A percentile compares a stretch with the other conserved stretches of the same genome.
Evolutionary conservation across 2,329 filamentous ascomycete species (phyloP).

Genomic region (Phoma sp.): DNA sequence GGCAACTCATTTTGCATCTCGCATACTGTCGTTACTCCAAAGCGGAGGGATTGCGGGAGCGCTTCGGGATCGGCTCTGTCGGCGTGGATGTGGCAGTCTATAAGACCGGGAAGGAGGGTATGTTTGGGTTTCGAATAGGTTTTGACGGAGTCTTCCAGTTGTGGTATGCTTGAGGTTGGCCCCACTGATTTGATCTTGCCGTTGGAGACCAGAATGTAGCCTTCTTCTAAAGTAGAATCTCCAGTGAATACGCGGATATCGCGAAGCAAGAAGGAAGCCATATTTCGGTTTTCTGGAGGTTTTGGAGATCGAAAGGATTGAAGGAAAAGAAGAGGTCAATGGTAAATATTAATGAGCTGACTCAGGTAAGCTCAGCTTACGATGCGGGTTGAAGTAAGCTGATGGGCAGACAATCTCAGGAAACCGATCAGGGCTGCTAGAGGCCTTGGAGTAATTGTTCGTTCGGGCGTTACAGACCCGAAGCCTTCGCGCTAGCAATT

Average conservation of each 20-base stretch:
- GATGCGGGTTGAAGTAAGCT: neutral
- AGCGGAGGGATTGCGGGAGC: conserved; percentile 54
- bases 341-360: no score
- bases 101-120: conserved; percentile 58
- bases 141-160: conserved; percentile 14
- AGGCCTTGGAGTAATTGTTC: no score
- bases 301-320: neutral
- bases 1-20: conserved; percentile 55
- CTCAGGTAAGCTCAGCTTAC: neutral
- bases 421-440: neutral
- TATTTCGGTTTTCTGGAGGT: conserved; percentile 3
- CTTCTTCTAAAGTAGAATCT: conserved; percentile 49
- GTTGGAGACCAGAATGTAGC: conserved; percentile 51
- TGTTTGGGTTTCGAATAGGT: conserved; percentile 54
- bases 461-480: neutral
- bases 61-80: conserved; percentile 50
- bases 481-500: neutral
- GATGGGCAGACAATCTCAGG: neutral
- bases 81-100: conserved; percentile 59
- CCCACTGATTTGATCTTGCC: conserved; percentile 50
- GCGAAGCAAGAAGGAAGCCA: conserved; percentile 49
- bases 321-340: no score
- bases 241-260: conserved; percentile 58
- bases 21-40: conserved; percentile 60
- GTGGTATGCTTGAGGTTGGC: conserved; percentile 22